These are phyloP conservation scores for Trichoderma erinaceum DNA, from an alignment of 495 filamentous ascomycete genomes.

Conservation along the genomic window DNA sequence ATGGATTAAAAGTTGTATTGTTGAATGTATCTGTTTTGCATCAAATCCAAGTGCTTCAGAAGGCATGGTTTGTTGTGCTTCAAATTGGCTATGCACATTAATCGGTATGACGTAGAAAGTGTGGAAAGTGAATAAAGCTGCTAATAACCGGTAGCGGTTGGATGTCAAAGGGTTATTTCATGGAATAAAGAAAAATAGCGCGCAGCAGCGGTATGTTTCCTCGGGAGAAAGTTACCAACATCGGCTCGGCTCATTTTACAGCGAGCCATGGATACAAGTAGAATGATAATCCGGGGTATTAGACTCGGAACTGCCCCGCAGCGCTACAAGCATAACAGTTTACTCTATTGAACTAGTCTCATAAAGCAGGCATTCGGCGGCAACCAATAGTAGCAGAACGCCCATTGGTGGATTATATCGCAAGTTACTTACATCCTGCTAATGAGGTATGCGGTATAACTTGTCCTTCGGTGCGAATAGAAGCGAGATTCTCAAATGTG, in stretches of 20 bases:
- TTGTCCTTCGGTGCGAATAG: background rate
- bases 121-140: background rate
- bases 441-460: too few relatives aligned
- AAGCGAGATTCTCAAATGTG: background rate
- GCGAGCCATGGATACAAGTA: background rate
- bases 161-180: background rate
- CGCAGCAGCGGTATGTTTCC: background rate
- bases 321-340: background rate
- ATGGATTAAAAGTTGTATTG: slow-evolving; percentile 55
- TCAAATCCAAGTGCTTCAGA: slow-evolving; percentile 33
- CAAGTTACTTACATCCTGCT: background rate
- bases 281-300: background rate
- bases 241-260: slow-evolving; percentile 6
- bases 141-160: background rate
- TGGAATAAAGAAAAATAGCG: background rate
- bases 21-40: slow-evolving; percentile 44
- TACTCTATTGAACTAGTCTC: background rate
- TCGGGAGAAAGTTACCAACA: background rate
- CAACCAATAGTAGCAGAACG: background rate
- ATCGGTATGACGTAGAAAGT: background rate
- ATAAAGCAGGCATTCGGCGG: background rate
- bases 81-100: background rate
- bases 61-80: slow-evolving; percentile 29
- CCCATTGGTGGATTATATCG: background rate
- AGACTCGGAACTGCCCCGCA: background rate